Conservation (phyloP, 495 filamentous ascomycete species). For the Annulohypoxylon bovei region DNA sequence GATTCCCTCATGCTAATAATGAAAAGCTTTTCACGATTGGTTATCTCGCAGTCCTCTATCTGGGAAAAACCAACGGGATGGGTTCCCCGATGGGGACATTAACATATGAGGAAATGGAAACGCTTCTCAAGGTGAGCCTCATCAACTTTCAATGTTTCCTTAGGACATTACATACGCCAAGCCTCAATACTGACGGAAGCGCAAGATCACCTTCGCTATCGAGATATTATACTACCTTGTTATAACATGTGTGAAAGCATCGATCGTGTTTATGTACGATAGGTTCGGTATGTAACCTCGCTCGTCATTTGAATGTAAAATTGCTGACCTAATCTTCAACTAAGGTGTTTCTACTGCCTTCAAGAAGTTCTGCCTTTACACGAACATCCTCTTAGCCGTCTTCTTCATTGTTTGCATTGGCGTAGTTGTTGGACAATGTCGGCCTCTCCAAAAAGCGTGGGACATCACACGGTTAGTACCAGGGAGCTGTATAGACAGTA, state of each 20-base stretch:
- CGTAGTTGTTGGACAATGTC: constrained; percentile 55
- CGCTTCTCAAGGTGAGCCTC: constrained; percentile 45
- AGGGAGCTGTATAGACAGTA: constrained; percentile 59
- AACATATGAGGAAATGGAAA: constrained; percentile 43
- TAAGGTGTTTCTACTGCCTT: constrained; percentile 46
- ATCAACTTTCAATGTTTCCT: neutral
- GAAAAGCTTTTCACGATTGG: constrained; percentile 47
- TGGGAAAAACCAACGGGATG: constrained; percentile 43
- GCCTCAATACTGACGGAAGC: constrained; percentile 1
- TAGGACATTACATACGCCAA: neutral
- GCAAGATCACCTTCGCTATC: constrained; percentile 51
- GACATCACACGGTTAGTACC: constrained; percentile 49
- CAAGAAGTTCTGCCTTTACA: constrained; percentile 45
- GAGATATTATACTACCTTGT: constrained; percentile 56
- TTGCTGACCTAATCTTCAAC: constrained; percentile 8
- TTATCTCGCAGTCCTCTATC: constrained; percentile 48
- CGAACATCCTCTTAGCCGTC: constrained; percentile 50
- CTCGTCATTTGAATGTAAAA: neutral
- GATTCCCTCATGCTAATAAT: neutral
- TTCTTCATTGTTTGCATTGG: constrained; percentile 53
- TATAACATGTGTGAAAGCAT: constrained; percentile 55
- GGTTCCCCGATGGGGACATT: constrained; percentile 47
- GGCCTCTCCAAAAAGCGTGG: constrained; percentile 58
- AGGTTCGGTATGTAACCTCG: constrained; percentile 53
- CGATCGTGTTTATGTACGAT: constrained; percentile 60